Percentiles rank a stretch among this genome's conserved stretches.
These are phyloP conservation scores for Globisporangium sylvaticum DNA, from an alignment of 352 stramenopile species.

Conservation along the genomic window DNA sequence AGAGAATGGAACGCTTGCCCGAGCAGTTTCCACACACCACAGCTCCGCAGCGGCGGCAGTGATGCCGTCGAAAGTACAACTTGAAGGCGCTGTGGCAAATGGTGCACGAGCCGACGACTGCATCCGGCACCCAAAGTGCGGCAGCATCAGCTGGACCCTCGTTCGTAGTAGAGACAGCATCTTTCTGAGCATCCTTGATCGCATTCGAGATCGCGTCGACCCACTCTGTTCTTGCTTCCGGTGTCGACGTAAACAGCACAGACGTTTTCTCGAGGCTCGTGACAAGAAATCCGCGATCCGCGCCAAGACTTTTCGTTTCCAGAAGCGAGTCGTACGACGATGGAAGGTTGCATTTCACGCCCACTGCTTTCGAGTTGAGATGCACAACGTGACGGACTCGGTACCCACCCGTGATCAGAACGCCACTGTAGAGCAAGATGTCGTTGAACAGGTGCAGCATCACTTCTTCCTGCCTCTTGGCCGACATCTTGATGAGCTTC, in stretches of 20 bases:
- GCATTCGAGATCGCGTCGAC: conserved; percentile 47
- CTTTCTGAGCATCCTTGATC: conserved; percentile 49
- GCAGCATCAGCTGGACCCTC: conserved; percentile 55
- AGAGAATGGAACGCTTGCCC: conserved; percentile 54
- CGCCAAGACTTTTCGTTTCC: conserved; percentile 32
- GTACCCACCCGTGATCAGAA: conserved; percentile 71
- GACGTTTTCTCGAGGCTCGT: conserved; percentile 83
- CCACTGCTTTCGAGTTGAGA: conserved; percentile 67
- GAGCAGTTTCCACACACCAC: conserved; percentile 83
- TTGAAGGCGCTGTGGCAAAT: conserved; percentile 68
- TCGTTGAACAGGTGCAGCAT: conserved; percentile 87
- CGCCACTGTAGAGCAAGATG: conserved; percentile 76
- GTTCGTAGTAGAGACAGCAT: conserved; percentile 17
- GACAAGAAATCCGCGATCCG: conserved; percentile 71
- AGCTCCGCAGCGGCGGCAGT: conserved; percentile 72
- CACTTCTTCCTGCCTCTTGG: conserved; percentile 73
- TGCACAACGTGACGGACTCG: conserved; percentile 67
- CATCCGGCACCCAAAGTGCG: conserved; percentile 75
- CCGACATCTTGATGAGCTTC: conserved; percentile 82
- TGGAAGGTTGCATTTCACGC: conserved; percentile 56
- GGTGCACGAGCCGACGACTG: conserved; percentile 54
- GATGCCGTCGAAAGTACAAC: conserved; percentile 75
- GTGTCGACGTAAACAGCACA: conserved; percentile 60
- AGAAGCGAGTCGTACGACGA: conserved; percentile 47
- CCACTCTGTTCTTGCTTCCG: conserved; percentile 48